Conservation (phyloP, 2,329 filamentous ascomycete genomes). For the Zymoseptoria tritici region DNA sequence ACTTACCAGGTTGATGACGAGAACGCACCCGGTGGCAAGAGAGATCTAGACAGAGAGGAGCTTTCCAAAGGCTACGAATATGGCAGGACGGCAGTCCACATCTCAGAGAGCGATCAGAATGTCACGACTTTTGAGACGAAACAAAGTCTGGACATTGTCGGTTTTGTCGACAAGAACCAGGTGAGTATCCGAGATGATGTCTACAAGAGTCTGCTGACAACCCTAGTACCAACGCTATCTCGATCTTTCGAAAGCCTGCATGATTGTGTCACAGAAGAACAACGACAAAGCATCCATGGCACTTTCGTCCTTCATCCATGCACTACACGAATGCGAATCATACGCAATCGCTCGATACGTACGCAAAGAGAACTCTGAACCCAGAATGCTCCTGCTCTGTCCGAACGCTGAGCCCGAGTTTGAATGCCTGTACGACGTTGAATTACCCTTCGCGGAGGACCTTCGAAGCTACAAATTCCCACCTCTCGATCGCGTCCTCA, state of each 20-base stretch:
- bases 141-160: constrained; percentile 71
- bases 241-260: constrained; percentile 70
- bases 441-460: constrained; percentile 89
- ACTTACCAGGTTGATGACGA: constrained; percentile 76
- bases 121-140: constrained; percentile 79
- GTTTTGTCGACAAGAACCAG: constrained; percentile 63
- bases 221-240: constrained; percentile 68
- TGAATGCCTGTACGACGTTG: constrained; percentile 82
- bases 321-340: constrained; percentile 73
- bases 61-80: constrained; percentile 94
- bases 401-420: constrained; percentile 71
- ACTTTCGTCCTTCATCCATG: constrained; percentile 81
- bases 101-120: constrained; percentile 77
- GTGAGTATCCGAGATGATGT: constrained; percentile 41
- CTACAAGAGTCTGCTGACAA: not conserved
- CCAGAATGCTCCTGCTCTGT: constrained; percentile 67
- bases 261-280: constrained; percentile 67
- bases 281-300: constrained; percentile 80
- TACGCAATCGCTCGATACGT: constrained; percentile 85
- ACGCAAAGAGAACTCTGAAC: constrained; percentile 72
- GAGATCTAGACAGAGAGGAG: constrained; percentile 71
- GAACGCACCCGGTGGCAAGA: constrained; percentile 66
- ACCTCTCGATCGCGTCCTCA: constrained; percentile 78
- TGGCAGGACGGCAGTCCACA: constrained; percentile 82
- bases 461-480: constrained; percentile 86